Conservation (phyloP, 495 filamentous ascomycete genomes). For the Chaetomium tenue region DNA sequence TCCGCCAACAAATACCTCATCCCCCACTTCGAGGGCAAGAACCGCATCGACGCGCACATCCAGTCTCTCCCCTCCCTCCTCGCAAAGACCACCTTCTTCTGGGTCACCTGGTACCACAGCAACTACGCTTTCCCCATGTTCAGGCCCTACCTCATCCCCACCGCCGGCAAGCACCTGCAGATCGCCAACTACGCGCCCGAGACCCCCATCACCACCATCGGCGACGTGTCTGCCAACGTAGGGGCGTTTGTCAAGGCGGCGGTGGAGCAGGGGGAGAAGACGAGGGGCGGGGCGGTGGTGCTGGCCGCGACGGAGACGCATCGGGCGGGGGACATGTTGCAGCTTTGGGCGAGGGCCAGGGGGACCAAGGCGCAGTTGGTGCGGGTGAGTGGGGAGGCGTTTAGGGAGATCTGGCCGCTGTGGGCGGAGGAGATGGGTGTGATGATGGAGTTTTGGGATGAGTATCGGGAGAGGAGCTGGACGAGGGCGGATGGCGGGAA, state of each 20-base stretch:
- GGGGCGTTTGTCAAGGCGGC: constrained; percentile 43
- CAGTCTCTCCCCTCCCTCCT: constrained; percentile 28
- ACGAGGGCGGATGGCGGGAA: constrained; percentile 22
- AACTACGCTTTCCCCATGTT: constrained; percentile 35
- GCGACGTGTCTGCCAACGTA: constrained; percentile 42
- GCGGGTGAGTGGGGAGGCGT: constrained; percentile 28
- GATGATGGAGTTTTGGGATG: constrained; percentile 46
- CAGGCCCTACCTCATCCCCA: constrained; percentile 33
- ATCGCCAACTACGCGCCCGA: constrained; percentile 32
- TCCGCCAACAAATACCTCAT: constrained; percentile 33
- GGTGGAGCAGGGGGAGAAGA: constrained; percentile 38
- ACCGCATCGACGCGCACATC: constrained; percentile 41
- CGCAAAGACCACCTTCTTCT: constrained; percentile 44
- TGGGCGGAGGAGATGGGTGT: constrained; percentile 41
- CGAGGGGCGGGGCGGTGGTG: constrained; percentile 36
- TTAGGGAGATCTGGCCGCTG: constrained; percentile 36
- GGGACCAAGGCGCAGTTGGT: constrained; percentile 33
- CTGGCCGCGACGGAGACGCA: constrained; percentile 31
- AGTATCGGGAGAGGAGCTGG: constrained; percentile 37
- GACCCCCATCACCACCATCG: constrained; percentile 40
- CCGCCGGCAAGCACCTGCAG: constrained; percentile 38
- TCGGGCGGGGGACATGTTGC: constrained; percentile 38
- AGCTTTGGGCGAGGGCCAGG: constrained; percentile 38
- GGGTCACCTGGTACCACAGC: constrained; percentile 39
- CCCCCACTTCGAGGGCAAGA: constrained; percentile 47